Base-by-base conservation (phyloP, 139 green algal genomes). In the Picochlorum sp. region DNA sequence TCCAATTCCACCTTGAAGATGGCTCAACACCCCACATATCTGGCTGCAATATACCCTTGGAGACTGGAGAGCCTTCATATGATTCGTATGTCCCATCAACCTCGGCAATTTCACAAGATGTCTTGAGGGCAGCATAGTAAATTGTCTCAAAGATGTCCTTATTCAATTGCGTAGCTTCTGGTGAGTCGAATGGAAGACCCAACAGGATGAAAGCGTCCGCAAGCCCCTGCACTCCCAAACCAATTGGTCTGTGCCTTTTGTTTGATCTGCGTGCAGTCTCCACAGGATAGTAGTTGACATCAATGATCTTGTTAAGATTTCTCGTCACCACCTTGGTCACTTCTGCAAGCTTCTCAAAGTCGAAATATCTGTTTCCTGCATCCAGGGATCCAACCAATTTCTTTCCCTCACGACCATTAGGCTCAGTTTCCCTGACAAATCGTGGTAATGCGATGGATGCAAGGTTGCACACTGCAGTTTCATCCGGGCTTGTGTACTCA, bases 251-350 rank as follows among this genome's bases (percentile, higher is more conserved):
- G 84, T 99, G 92, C 34, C 89, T 82, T 80, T 96, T 85, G 86
- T 99, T 99, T 66, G 81, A 93, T 46, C 69, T 66, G 34, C 80
- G 72, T 1, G 91, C 91, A 4, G 84, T 87, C 68, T 96, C 86
- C 13, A 89, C 85, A 1, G 94, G 94, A 80, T 99, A 99, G 85
- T 85, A 97, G 88, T 98, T 99, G 74, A 97, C 78, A 72, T 99
- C 94, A 64, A 99, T 99, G 78, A 99, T 97, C 62, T 88, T 87
- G 82, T 99, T 99, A 20, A 99, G 78, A 82, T 98, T 98, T 68
- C 72, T 80, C 2, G 92, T 92, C 68, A 66, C 58, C 65, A 70
- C 57, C 63, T 82, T 58, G 61, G 75, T 68, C 11, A 85, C 75
- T 62, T 87, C 78, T 4, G 65, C 66, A 45, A 96, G 86, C 69